Conservation (phyloP, 208 protist genomes). For the Leptomonas seymouri region DNA sequence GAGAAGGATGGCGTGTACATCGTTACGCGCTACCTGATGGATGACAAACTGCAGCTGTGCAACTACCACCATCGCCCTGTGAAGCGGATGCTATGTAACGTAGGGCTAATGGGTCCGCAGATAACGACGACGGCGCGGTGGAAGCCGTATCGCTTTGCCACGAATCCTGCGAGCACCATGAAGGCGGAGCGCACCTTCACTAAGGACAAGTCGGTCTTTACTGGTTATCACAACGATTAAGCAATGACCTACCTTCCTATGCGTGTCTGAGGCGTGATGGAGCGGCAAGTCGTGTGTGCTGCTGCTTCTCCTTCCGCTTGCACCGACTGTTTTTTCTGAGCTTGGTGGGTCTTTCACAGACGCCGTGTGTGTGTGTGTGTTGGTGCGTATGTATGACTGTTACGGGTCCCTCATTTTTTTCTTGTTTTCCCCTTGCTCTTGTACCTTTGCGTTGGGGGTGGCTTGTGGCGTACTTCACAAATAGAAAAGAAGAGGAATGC, state of each 20-base stretch:
- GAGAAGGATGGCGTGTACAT: conserved; percentile 92
- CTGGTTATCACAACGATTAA: conserved; percentile 78
- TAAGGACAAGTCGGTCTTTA: conserved; percentile 84
- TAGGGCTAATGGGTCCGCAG: conserved; percentile 87
- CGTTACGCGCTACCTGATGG: conserved; percentile 85
- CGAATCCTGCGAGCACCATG: conserved; percentile 68
- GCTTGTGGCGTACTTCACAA: no score
- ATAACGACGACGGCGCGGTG: conserved; percentile 81
- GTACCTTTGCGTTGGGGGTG: no score
- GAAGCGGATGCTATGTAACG: conserved; percentile 88
- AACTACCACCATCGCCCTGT: conserved; percentile 90
- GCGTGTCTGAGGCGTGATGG: no score
- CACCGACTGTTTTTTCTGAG: no score
- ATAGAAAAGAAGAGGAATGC: no score
- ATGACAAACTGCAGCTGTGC: conserved; percentile 90
- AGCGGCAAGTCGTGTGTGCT: no score
- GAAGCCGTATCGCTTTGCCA: conserved; percentile 88
- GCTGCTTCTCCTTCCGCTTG: no score
- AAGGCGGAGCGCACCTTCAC: conserved; percentile 80
- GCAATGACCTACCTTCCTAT: neutral
- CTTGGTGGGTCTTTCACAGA: no score
- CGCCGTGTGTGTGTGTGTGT: no score
- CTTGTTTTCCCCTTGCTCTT: no score
- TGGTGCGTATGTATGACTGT: no score
- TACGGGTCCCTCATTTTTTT: no score